Conservation (phyloP, 2,329 filamentous ascomycete genomes). For the Clathrospora elynae region DNA sequence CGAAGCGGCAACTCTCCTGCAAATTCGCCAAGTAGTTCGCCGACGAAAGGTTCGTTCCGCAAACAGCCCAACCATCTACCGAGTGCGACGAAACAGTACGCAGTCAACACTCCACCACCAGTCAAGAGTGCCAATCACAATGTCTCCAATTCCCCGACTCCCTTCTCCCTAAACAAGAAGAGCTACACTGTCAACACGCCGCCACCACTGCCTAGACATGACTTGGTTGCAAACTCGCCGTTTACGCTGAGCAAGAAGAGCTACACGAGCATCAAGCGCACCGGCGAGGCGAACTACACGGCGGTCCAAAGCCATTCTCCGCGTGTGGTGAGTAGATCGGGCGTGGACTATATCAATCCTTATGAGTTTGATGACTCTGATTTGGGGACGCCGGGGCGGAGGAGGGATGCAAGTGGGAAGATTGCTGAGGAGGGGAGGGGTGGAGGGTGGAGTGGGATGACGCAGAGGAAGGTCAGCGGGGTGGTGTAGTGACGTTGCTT, state of each 20-base stretch:
- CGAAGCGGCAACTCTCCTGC: slow-evolving; percentile 34
- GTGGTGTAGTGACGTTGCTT: slow-evolving; percentile 22
- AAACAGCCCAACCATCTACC: slow-evolving; percentile 29
- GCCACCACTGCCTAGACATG: slow-evolving; percentile 11
- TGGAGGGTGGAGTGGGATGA: slow-evolving; percentile 42
- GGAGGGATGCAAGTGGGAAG: slow-evolving; percentile 71
- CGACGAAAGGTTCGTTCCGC: slow-evolving; percentile 28
- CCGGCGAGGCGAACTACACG: slow-evolving; percentile 38
- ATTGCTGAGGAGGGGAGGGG: slow-evolving; percentile 71
- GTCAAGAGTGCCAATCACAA: slow-evolving; percentile 17
- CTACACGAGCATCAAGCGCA: slow-evolving; percentile 40
- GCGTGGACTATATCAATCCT: slow-evolving; percentile 53
- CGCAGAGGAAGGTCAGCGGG: slow-evolving; percentile 51
- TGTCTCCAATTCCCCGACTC: slow-evolving; percentile 24
- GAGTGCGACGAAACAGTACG: slow-evolving; percentile 40
- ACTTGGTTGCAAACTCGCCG: slow-evolving; percentile 25
- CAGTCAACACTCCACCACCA: slow-evolving; percentile 29
- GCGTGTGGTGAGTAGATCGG: slow-evolving; percentile 54
- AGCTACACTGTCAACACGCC: slow-evolving; percentile 21
- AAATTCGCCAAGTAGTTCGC: slow-evolving; percentile 31
- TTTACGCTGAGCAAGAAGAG: slow-evolving; percentile 39
- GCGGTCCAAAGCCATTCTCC: slow-evolving; percentile 43
- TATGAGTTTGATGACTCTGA: slow-evolving; percentile 41
- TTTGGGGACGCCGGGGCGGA: slow-evolving; percentile 36
- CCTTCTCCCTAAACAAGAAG: slow-evolving; percentile 43